These are phyloP conservation scores for Arachis monticola DNA, from an alignment of 331 rosid species.

Conservation along the genomic window DNA sequence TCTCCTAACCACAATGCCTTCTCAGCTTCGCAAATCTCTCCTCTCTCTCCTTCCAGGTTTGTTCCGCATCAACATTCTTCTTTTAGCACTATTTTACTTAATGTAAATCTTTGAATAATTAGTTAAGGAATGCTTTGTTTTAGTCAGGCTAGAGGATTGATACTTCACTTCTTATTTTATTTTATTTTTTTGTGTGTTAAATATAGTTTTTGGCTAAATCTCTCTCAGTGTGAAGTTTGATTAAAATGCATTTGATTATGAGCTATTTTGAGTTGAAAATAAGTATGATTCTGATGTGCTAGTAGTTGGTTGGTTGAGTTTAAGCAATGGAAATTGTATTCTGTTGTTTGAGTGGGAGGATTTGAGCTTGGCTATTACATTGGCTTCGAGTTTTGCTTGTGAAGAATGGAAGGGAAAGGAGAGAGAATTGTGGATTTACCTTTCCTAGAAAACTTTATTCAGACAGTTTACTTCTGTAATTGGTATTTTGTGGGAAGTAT, in stretches of 20 bases:
- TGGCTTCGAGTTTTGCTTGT: conserved; percentile 29
- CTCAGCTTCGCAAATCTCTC: conserved; percentile 57
- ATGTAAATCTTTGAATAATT: not conserved
- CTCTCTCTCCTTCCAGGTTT: conserved; percentile 78
- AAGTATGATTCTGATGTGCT: not conserved
- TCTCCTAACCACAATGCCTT: conserved; percentile 61
- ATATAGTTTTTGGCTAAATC: not conserved
- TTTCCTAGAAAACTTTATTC: not conserved
- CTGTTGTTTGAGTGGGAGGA: conserved; percentile 21
- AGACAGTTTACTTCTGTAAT: not conserved
- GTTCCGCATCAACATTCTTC: conserved; percentile 38
- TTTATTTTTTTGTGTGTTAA: not conserved
- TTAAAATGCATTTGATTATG: not conserved
- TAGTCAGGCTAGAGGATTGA: not conserved
- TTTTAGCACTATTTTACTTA: not conserved
- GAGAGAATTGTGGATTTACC: conserved; percentile 5
- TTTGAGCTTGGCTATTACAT: conserved; percentile 46
- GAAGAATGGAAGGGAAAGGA: not conserved
- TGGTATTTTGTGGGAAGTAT: conserved; percentile 19
- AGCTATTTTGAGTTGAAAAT: not conserved
- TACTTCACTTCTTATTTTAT: too few relatives aligned
- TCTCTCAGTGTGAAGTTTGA: not conserved
- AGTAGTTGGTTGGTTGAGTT: conserved; percentile 31
- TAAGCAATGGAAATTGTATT: conserved; percentile 14
- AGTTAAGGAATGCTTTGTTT: not conserved